These are phyloP conservation scores for Barbatosphaeria neglecta DNA, from an alignment of 495 filamentous ascomycete species.

Conservation along the genomic window DNA sequence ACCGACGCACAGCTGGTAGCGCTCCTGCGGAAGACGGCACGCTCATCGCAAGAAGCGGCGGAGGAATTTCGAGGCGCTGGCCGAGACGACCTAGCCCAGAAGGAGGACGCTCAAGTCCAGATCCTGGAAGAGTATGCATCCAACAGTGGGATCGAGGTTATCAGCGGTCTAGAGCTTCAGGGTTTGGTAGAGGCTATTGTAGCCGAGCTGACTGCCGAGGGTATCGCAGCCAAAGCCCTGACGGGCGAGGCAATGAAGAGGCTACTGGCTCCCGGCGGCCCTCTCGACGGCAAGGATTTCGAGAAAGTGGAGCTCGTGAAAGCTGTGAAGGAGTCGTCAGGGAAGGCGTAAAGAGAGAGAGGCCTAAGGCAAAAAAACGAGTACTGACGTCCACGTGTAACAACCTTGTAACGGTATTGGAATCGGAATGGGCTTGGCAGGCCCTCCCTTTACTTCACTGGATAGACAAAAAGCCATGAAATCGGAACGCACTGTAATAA, in stretches of 20 bases:
- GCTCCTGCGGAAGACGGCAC: conserved; percentile 35
- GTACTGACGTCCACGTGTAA: neutral
- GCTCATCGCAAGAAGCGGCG: conserved; percentile 25
- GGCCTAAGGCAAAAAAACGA: neutral
- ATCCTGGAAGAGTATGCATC: conserved; percentile 38
- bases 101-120: conserved; percentile 36
- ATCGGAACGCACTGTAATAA: neutral
- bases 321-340: conserved; percentile 18
- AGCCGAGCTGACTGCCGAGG: conserved; percentile 16
- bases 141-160: conserved; percentile 26
- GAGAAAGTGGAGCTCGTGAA: conserved; percentile 20
- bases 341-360: neutral
- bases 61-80: conserved; percentile 37
- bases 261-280: conserved; percentile 20
- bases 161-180: conserved; percentile 29
- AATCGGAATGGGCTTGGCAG: neutral
- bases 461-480: neutral
- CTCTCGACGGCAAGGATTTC: conserved; percentile 24
- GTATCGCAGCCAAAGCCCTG: conserved; percentile 5
- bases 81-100: conserved; percentile 42
- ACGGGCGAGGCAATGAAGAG: conserved; percentile 26
- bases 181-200: conserved; percentile 23
- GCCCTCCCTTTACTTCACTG: neutral
- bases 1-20: conserved; percentile 45
- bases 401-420: neutral